phyloP scores from a whole-genome alignment of 2,329 filamentous ascomycete species.

The Fusarium sp. region DNA sequence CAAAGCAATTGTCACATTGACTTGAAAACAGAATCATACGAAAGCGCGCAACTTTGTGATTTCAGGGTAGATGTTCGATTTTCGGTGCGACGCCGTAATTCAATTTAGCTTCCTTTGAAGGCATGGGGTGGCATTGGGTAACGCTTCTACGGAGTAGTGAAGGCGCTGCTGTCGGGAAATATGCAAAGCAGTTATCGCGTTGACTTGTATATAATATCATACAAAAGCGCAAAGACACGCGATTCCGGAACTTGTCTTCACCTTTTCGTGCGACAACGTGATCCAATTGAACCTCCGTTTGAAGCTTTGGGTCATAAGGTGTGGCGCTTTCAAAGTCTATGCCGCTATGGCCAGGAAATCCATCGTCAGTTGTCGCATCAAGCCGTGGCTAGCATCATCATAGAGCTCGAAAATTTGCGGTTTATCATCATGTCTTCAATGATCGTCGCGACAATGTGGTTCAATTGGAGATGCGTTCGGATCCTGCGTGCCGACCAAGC shows the following conservation, averaged over 20 bases:
- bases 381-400: accelerated
- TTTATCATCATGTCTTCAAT: not conserved
- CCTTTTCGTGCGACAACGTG: not conserved
- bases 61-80: too few relatives aligned
- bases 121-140: too few relatives aligned
- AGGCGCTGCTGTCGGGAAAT: not conserved
- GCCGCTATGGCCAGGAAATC: not conserved
- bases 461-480: not conserved
- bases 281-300: not conserved
- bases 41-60: too few relatives aligned
- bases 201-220: not conserved
- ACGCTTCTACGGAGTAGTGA: too few relatives aligned
- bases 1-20: too few relatives aligned
- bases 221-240: not conserved
- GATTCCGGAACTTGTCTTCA: not conserved
- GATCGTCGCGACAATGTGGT: not conserved
- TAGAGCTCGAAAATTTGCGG: not conserved
- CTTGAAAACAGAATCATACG: too few relatives aligned
- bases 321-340: accelerated
- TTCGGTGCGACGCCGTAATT: too few relatives aligned
- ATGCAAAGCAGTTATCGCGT: not conserved
- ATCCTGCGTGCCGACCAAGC: too few relatives aligned
- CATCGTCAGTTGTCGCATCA: not conserved
- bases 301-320: too few relatives aligned
- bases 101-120: too few relatives aligned